These are phyloP conservation scores for Didymella glomerata DNA, from an alignment of 2,329 filamentous ascomycete species.

Conservation along the genomic window DNA sequence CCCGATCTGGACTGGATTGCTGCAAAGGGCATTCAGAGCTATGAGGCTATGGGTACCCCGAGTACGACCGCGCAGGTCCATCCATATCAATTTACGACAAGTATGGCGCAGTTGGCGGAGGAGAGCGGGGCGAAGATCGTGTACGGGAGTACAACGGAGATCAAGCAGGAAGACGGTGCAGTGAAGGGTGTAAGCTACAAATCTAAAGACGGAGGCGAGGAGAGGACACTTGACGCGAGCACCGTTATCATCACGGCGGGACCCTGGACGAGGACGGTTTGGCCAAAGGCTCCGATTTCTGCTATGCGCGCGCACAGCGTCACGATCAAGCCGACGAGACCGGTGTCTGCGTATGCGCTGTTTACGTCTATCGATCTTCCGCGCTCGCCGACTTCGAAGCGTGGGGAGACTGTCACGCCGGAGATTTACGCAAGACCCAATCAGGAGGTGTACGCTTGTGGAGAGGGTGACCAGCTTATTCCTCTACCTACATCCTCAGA, in stretches of 20 bases:
- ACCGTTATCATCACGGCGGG: conserved; percentile 68
- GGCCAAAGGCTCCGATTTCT: conserved; percentile 64
- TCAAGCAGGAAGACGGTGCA: conserved; percentile 65
- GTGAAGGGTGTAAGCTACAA: conserved; percentile 71
- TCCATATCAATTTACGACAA: conserved; percentile 86
- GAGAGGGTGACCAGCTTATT: conserved; percentile 79
- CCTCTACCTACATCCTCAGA: conserved; percentile 80
- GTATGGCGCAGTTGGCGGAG: conserved; percentile 78
- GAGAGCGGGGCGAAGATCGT: conserved; percentile 67
- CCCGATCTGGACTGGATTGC: conserved; percentile 86
- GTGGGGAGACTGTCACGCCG: conserved; percentile 71
- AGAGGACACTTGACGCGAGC: conserved; percentile 59
- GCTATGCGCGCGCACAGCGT: conserved; percentile 70
- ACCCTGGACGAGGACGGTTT: conserved; percentile 66
- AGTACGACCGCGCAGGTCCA: conserved; percentile 92
- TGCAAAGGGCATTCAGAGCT: conserved; percentile 69
- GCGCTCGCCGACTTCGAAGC: conserved; percentile 49
- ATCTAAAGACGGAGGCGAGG: conserved; percentile 57
- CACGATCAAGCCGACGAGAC: conserved; percentile 64
- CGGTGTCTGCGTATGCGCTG: conserved; percentile 76
- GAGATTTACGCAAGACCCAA: conserved; percentile 94
- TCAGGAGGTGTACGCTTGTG: conserved; percentile 91
- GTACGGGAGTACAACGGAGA: conserved; percentile 72
- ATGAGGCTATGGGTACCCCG: conserved; percentile 83
- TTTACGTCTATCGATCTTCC: conserved; percentile 89